A percentile compares a stretch with the other conserved stretches of the same genome.
These are phyloP conservation scores for Penicillium sp. DNA, from an alignment of 2,329 filamentous ascomycete genomes.

Conservation along the genomic window DNA sequence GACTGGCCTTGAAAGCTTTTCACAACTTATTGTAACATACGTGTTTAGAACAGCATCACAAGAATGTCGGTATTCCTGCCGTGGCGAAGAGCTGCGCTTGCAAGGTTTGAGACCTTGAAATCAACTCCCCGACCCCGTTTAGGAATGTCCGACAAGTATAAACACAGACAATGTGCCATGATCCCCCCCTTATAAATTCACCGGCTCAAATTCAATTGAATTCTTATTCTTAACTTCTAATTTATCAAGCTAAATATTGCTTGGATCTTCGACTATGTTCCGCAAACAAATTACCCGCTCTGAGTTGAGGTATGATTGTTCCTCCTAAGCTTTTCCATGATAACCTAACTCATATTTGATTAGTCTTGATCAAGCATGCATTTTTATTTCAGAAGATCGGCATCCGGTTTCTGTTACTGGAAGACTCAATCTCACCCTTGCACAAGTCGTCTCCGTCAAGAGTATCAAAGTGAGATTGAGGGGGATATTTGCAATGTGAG, in stretches of 20 bases:
- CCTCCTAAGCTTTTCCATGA: not conserved
- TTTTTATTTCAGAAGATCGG: constrained; percentile 11
- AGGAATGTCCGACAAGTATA: constrained; percentile 9
- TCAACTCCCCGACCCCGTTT: constrained; percentile 5
- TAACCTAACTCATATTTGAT: not conserved
- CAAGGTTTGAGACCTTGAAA: not conserved
- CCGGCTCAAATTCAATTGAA: not conserved
- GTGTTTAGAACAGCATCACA: not conserved
- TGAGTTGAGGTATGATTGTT: not conserved
- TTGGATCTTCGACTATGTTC: not conserved
- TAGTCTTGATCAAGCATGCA: constrained; percentile 19
- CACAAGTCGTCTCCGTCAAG: constrained; percentile 8
- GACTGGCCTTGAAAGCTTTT: not conserved
- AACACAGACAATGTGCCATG: not conserved
- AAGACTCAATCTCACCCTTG: constrained; percentile 9
- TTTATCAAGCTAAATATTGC: not conserved
- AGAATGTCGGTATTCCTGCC: not conserved
- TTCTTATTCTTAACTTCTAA: not conserved
- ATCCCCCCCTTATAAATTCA: not conserved
- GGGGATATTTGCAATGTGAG: constrained; percentile 19
- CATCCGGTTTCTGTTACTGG: constrained; percentile 11
- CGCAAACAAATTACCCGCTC: not conserved
- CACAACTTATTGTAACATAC: not conserved
- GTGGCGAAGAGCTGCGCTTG: not conserved
- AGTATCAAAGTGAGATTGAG: constrained; percentile 15